Conservation (phyloP, 352 stramenopile species). For the Globisporangium lucens region DNA sequence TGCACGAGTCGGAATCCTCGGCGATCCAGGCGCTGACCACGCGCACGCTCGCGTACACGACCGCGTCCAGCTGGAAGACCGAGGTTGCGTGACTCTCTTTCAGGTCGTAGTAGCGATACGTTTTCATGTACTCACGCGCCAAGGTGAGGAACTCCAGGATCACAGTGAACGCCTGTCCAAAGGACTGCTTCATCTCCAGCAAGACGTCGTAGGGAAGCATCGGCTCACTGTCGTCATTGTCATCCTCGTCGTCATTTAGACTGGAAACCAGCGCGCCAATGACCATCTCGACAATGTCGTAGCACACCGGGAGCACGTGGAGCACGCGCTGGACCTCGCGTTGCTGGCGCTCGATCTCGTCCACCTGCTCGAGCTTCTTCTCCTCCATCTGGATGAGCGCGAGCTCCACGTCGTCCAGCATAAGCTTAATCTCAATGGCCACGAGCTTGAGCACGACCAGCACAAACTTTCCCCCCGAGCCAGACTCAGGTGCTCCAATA, state of each 20-base stretch:
- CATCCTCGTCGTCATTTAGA: conserved; percentile 11
- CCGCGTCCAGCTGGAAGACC: conserved; percentile 56
- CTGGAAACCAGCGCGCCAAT: conserved; percentile 63
- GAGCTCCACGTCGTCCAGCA: conserved; percentile 80
- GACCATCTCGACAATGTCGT: conserved; percentile 68
- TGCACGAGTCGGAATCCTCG: conserved; percentile 74
- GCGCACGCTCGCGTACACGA: conserved; percentile 76
- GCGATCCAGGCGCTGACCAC: conserved; percentile 79
- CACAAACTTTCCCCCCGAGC: conserved; percentile 68
- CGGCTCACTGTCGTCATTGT: conserved; percentile 23
- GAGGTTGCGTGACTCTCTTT: conserved; percentile 28
- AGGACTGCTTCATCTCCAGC: conserved; percentile 69
- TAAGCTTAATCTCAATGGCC: conserved; percentile 84
- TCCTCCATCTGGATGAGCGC: conserved; percentile 71
- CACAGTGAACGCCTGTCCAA: conserved; percentile 68
- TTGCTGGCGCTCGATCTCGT: conserved; percentile 42
- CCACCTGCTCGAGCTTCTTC: conserved; percentile 35
- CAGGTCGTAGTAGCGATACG: conserved; percentile 59
- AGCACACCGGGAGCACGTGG: conserved; percentile 69
- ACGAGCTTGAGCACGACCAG: conserved; percentile 76
- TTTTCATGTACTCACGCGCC: conserved; percentile 66
- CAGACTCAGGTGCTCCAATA: conserved; percentile 37
- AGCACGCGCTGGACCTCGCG: conserved; percentile 57
- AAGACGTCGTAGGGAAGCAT: conserved; percentile 69
- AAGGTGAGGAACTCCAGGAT: conserved; percentile 70